Base-by-base conservation (phyloP, 305 asterid species). In the Fraxinus angustifolia region DNA sequence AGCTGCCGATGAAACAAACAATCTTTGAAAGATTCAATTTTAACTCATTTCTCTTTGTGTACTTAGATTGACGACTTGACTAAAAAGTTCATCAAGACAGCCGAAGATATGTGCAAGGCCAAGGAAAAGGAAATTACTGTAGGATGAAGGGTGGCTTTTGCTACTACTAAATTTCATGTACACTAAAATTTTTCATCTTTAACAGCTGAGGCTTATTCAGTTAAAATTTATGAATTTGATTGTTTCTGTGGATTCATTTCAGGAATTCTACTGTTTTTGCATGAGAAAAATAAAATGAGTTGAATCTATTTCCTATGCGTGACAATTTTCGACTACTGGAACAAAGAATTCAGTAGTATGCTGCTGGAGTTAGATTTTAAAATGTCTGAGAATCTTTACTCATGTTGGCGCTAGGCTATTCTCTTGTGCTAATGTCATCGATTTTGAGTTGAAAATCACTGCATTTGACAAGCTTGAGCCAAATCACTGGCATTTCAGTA, bases 41-140 rank as follows among this genome's bases (percentile, higher is more conserved):
- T 79, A 38, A 79, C 82, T 82, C 14, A 79, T 45, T 14, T 72
- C 33, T 85, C 0, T 40, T 75, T 45, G 7, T 83, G 33, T 50
- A 38, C 72, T 70, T 90, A 95, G 98, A 90, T 93, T 35, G 98
- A 95, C 36, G 98, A 92, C 68, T 80, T 91, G 88, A 95, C 98
- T 1, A 95, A 92, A 65, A 95, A 91, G 91, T 95, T 89, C 73
- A 90, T 92, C 79, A 93, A 93, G 91, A 84, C 90, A 17, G 97
- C 99, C 21, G 99, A 95, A 88, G 99, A 93, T 85, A 90, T 92
- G 91, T 93, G 97, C 93, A 93, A 95, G 88, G 88, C 93, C 60
- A 95, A 92, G 91, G 98, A 95, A 78, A 95, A 91, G 85, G 98
- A 93, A 86, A 95, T 93, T 35, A 85, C 90, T 79, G 87, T 77